phyloP scores from a whole-genome alignment of 371 early-diverging fungal genomes.

The Syncephalis plumigaleata region DNA sequence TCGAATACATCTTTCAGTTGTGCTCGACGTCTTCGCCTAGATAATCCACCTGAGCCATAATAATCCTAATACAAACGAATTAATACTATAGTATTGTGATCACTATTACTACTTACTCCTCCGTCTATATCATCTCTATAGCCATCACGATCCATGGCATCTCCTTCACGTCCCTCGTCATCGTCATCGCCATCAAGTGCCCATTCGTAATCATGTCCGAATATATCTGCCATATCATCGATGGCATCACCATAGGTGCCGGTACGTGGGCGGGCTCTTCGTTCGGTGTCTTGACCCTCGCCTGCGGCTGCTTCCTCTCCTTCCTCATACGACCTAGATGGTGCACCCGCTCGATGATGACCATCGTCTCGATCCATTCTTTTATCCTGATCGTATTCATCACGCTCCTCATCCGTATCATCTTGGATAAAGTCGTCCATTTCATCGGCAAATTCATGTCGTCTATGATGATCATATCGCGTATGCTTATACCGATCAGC shows the following conservation, averaged over 20 bases:
- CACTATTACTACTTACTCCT: slow-evolving; percentile 9
- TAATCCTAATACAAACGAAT: neutral
- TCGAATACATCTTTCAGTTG: slow-evolving; percentile 66
- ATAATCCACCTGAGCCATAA: neutral
- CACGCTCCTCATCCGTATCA: slow-evolving; percentile 34
- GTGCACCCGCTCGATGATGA: slow-evolving; percentile 1
- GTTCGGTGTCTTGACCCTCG: slow-evolving; percentile 79
- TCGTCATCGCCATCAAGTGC: slow-evolving; percentile 7
- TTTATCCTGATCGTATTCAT: slow-evolving; percentile 14
- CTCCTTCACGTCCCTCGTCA: neutral
- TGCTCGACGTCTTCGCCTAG: neutral
- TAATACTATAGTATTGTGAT: neutral
- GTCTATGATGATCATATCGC: slow-evolving; percentile 16
- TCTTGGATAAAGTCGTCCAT: slow-evolving; percentile 54
- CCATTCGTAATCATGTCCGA: neutral
- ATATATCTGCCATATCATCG: neutral
- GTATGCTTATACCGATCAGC: slow-evolving; percentile 19
- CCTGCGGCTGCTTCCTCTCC: slow-evolving; percentile 82
- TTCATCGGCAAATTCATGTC: slow-evolving; percentile 18
- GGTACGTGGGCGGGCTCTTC: slow-evolving; percentile 15
- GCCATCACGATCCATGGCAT: neutral
- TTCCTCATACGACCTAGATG: slow-evolving; percentile 51
- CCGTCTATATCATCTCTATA: slow-evolving; percentile 9
- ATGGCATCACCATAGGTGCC: neutral
- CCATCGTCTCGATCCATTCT: neutral